These are phyloP conservation scores for Nakaseomyces uthaithaninus DNA, from an alignment of 1,139 yeast genomes.

Conservation along the genomic window DNA sequence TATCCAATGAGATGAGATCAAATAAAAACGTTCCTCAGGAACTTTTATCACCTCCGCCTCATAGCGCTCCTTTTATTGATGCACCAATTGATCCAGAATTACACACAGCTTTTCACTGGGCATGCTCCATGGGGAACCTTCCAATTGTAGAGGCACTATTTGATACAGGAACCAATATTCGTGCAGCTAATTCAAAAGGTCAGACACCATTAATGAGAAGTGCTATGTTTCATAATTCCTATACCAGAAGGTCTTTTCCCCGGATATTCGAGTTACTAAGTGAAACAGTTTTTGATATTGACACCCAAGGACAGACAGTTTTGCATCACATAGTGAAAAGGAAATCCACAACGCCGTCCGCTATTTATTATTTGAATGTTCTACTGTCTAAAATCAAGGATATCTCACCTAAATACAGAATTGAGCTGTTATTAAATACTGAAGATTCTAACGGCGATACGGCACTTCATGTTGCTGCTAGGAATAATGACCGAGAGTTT, in stretches of 20 bases:
- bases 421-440: conserved; percentile 54
- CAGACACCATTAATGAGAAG: conserved; percentile 81
- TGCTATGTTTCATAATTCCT: conserved; percentile 80
- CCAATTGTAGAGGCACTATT: conserved; percentile 65
- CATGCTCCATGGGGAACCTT: conserved; percentile 82
- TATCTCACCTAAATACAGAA: conserved; percentile 42
- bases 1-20: conserved; percentile 50
- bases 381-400: conserved; percentile 65
- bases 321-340: conserved; percentile 73
- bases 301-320: conserved; percentile 59
- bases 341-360: conserved; percentile 60
- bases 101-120: conserved; percentile 95
- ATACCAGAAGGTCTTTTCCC: conserved; percentile 71
- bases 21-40: conserved; percentile 26
- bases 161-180: conserved; percentile 65
- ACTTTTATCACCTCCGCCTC: conserved; percentile 55
- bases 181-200: conserved; percentile 66
- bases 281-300: conserved; percentile 55
- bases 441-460: conserved; percentile 84
- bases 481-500: conserved; percentile 64
- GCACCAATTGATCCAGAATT: conserved; percentile 84
- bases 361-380: conserved; percentile 75
- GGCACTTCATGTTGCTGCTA: conserved; percentile 76
- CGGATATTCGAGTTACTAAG: conserved; percentile 63
- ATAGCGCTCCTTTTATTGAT: conserved; percentile 31